These are phyloP conservation scores for Spathaspora girioi DNA, from an alignment of 805 yeast genomes.

Conservation along the genomic window DNA sequence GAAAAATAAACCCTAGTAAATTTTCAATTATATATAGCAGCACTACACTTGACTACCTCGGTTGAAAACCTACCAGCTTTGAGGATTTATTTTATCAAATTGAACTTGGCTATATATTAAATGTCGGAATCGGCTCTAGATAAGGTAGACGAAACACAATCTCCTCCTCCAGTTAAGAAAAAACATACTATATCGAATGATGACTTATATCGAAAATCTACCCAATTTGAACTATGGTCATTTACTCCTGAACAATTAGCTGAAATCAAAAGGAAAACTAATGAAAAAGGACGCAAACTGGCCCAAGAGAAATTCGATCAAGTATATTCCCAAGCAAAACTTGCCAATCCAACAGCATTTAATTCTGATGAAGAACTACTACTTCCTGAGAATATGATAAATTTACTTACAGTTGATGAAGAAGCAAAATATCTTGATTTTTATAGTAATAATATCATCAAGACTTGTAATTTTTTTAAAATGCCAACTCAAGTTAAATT, in stretches of 20 bases:
- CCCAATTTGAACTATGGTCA: slow-evolving; percentile 87
- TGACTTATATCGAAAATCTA: slow-evolving; percentile 81
- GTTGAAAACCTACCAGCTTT: background rate
- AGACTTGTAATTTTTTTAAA: slow-evolving; percentile 66
- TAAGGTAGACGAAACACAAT: slow-evolving; percentile 41
- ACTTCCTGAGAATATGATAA: slow-evolving; percentile 30
- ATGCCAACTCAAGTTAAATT: slow-evolving; percentile 87
- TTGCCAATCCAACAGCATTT: slow-evolving; percentile 27
- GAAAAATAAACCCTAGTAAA: no score
- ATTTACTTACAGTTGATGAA: slow-evolving; percentile 59
- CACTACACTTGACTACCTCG: background rate
- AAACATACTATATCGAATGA: slow-evolving; percentile 58
- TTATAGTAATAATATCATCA: slow-evolving; percentile 69
- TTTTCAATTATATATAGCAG: no score
- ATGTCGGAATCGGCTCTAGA: slow-evolving; percentile 42
- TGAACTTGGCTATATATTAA: no score
- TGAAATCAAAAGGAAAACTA: slow-evolving; percentile 45
- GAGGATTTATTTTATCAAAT: no score
- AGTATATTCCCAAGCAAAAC: slow-evolving; percentile 14
- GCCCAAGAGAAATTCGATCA: slow-evolving; percentile 30
- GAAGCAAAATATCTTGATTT: slow-evolving; percentile 65
- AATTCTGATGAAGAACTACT: slow-evolving; percentile 23
- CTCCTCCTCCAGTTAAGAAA: background rate
- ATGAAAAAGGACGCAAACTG: slow-evolving; percentile 49
- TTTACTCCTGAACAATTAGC: slow-evolving; percentile 59